These are phyloP conservation scores for Choiromyces venosus DNA, from an alignment of 495 filamentous ascomycete species.

Conservation along the genomic window DNA sequence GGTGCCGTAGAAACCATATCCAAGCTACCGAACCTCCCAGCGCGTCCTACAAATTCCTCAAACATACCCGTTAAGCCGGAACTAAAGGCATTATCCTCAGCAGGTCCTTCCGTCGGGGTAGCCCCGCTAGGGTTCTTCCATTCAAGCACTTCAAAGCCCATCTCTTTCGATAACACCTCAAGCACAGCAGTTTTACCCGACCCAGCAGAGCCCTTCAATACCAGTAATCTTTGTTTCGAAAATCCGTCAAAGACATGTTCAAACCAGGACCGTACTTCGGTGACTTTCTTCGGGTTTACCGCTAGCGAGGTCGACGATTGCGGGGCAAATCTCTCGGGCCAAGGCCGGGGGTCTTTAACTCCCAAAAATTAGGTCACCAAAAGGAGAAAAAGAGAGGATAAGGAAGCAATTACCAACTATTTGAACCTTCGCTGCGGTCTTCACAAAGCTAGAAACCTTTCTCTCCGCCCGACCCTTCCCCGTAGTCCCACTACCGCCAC, in stretches of 20 bases:
- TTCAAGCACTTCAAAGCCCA: slow-evolving; percentile 72
- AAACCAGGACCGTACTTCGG: slow-evolving; percentile 78
- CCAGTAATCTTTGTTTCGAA: slow-evolving; percentile 62
- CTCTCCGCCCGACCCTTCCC: not conserved
- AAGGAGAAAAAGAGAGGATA: not conserved
- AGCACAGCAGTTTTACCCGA: slow-evolving; percentile 88
- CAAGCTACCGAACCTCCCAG: slow-evolving; percentile 71
- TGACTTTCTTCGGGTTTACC: slow-evolving; percentile 88
- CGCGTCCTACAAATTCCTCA: slow-evolving; percentile 78
- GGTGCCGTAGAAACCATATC: slow-evolving; percentile 51
- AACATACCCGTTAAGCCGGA: slow-evolving; percentile 59
- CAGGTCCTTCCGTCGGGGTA: not conserved
- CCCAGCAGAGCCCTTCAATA: slow-evolving; percentile 88
- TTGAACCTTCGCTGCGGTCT: not conserved
- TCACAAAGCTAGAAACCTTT: not conserved
- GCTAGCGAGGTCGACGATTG: slow-evolving; percentile 70
- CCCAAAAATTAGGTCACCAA: slow-evolving; percentile 1
- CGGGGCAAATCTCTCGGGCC: slow-evolving; percentile 80
- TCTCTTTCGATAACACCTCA: slow-evolving; percentile 61
- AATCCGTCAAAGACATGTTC: slow-evolving; percentile 62
- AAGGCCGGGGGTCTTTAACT: slow-evolving; percentile 51
- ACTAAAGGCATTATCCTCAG: slow-evolving; percentile 25
- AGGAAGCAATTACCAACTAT: slow-evolving; percentile 19
- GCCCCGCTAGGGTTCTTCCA: slow-evolving; percentile 77
- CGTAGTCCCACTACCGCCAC: not conserved